Base-by-base conservation (phyloP, 179 eudicot species). In the Spinacia oleracea region DNA sequence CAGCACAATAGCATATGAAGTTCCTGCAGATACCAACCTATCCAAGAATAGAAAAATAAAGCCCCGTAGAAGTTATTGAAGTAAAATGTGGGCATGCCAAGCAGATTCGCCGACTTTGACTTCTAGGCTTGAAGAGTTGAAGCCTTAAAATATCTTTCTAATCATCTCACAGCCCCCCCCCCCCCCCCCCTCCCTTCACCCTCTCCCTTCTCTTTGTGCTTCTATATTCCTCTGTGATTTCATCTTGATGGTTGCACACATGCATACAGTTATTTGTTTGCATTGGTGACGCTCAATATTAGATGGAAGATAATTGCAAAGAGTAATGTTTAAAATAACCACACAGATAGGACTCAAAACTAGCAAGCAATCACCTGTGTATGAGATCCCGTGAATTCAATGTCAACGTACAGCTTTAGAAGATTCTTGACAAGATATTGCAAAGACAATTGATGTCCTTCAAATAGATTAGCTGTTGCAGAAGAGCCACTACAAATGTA, bases 361-460 rank as follows among this genome's bases (percentile, higher is more conserved):
- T 34, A 27, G 34, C 31, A 73, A 25, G 32, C 27, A 46, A 66
- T 86, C 71, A 93, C 98, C 98, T 95, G 98, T 38, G 98, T 95
- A 83, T 95, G 98, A 63, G 98, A 91, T 78, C 99, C 98, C 27
- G 99, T 96, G 83, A 93, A 96, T 89, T 96, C 98, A 78, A 96
- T 96, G 89, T 96, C 99, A 67, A 96, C 98, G 83, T 96, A 96
- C 38, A 93, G 89, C 89, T 95, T 96, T 84, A 96, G 82, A 68
- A 96, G 98, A 88, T 96, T 96, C 78, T 79, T 89, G 67, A 96
- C 98, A 77, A 96, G 98, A 89, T 89, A 89, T 64, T 93, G 87
- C 15, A 93, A 85, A 79, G 98, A 91, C 71, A 93, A 73, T 79
- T 90, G 93, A 77, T 96, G 97, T 60, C 98, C 98, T 88, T 96